Percentiles rank a stretch among this genome's conserved stretches.
Conservation (phyloP, 345 rosid species). For the Gossypium arboreum region DNA sequence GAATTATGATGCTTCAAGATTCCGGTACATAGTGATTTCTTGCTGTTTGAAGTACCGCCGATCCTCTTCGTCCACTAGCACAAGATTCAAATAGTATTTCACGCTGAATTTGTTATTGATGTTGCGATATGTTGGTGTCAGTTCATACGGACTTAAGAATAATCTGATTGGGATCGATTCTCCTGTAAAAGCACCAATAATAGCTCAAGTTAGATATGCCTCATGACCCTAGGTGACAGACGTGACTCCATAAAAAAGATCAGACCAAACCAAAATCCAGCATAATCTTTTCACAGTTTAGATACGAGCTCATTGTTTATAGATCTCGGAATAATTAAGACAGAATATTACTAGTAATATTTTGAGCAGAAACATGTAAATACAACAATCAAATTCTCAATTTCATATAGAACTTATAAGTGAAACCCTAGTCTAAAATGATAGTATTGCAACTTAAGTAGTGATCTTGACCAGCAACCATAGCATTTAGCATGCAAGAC, state of each 20-base stretch:
- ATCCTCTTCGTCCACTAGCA: conserved; percentile 62
- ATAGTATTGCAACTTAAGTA: not conserved
- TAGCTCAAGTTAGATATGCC: not conserved
- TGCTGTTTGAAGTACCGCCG: conserved; percentile 67
- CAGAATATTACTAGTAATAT: not conserved
- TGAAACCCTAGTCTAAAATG: not conserved
- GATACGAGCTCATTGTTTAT: not conserved
- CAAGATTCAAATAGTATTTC: conserved; percentile 59
- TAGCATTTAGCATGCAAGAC: not conserved
- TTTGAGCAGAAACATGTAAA: not conserved
- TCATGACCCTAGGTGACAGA: not conserved
- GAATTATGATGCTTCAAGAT: conserved; percentile 23
- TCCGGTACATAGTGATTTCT: conserved; percentile 53
- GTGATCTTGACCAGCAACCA: not conserved
- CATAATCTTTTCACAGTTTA: not conserved
- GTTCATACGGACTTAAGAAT: conserved; percentile 53
- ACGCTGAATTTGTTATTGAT: conserved; percentile 60
- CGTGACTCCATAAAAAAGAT: not conserved
- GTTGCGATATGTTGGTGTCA: conserved; percentile 59
- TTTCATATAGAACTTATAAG: not conserved
- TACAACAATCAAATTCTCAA: not conserved
- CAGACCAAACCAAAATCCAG: not conserved
- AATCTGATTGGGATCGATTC: conserved; percentile 60
- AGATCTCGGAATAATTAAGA: not conserved
- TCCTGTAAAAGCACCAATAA: conserved; percentile 29